Conservation (phyloP, 495 filamentous ascomycete genomes). For the Aspergillus incahuasiensis region DNA sequence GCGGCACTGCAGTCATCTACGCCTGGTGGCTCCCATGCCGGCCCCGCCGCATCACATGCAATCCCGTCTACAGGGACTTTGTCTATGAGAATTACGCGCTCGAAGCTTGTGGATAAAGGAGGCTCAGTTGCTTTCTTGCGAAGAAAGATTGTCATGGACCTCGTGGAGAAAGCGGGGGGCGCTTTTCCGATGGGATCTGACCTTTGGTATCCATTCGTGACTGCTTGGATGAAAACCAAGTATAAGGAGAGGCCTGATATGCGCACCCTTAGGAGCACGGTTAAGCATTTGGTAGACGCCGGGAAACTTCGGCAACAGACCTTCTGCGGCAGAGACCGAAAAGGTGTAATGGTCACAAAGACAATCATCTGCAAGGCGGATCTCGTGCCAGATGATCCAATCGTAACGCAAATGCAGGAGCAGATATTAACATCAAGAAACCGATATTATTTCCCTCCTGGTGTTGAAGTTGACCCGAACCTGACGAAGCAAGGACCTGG, state of each 20-base stretch:
- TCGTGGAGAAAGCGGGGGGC: slow-evolving; percentile 64
- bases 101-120: slow-evolving; percentile 22
- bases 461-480: slow-evolving; percentile 27
- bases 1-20: background rate
- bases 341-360: slow-evolving; percentile 52
- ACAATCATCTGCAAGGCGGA: slow-evolving; percentile 48
- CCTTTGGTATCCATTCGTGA: slow-evolving; percentile 65
- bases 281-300: slow-evolving; percentile 57
- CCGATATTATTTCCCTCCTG: slow-evolving; percentile 30
- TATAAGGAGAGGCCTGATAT: slow-evolving; percentile 45
- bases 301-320: slow-evolving; percentile 55
- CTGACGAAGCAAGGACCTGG: slow-evolving; percentile 22
- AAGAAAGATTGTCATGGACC: slow-evolving; percentile 61
- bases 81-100: background rate
- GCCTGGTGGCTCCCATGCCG: background rate
- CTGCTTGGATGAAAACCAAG: slow-evolving; percentile 52
- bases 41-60: background rate
- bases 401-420: slow-evolving; percentile 48
- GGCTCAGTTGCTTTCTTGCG: slow-evolving; percentile 47
- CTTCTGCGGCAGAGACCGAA: slow-evolving; percentile 56
- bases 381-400: slow-evolving; percentile 43
- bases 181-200: slow-evolving; percentile 71
- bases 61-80: background rate
- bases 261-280: slow-evolving; percentile 46
- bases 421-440: slow-evolving; percentile 42